Percentiles rank a stretch among this genome's conserved stretches.
These are phyloP conservation scores for Pseudocercospora vitis DNA, from an alignment of 2,329 filamentous ascomycete species.

Conservation along the genomic window DNA sequence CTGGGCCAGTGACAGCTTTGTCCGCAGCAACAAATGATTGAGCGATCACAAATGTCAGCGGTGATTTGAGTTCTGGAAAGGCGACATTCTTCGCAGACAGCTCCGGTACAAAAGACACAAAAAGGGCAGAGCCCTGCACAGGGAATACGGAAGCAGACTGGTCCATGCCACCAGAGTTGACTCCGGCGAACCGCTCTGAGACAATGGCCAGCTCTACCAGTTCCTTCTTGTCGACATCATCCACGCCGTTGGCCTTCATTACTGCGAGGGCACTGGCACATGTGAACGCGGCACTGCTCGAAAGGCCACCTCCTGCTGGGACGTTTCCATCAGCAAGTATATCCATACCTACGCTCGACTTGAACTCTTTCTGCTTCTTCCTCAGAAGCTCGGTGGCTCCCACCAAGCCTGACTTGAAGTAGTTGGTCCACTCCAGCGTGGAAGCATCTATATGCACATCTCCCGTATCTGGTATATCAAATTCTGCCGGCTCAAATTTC, in stretches of 20 bases:
- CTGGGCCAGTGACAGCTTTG: constrained; percentile 89
- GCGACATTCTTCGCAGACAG: constrained; percentile 75
- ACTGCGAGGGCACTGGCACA: constrained; percentile 86
- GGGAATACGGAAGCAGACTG: constrained; percentile 96
- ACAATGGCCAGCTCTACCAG: constrained; percentile 91
- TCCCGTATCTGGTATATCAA: constrained; percentile 64
- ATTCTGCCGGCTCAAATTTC: constrained; percentile 74
- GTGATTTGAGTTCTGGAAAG: constrained; percentile 77
- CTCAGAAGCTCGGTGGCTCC: constrained; percentile 78
- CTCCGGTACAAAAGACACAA: constrained; percentile 82
- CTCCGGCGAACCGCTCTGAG: constrained; percentile 88
- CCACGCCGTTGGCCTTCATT: constrained; percentile 78
- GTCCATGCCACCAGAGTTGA: constrained; percentile 98
- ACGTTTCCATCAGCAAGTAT: constrained; percentile 89
- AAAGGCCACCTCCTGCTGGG: constrained; percentile 86
- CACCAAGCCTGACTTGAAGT: constrained; percentile 89
- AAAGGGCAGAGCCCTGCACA: constrained; percentile 77
- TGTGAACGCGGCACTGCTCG: constrained; percentile 90
- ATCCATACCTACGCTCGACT: constrained; percentile 75
- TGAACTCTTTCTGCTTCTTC: constrained; percentile 60
- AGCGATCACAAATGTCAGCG: constrained; percentile 87
- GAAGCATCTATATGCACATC: constrained; percentile 72
- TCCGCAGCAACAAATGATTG: constrained; percentile 93
- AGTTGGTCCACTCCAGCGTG: constrained; percentile 93
- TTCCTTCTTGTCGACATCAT: constrained; percentile 81